A percentile compares a stretch with the other conserved stretches of the same genome.
These are phyloP conservation scores for Zymoseptoria ardabiliae DNA, from an alignment of 2,329 filamentous ascomycete genomes.

Conservation along the genomic window DNA sequence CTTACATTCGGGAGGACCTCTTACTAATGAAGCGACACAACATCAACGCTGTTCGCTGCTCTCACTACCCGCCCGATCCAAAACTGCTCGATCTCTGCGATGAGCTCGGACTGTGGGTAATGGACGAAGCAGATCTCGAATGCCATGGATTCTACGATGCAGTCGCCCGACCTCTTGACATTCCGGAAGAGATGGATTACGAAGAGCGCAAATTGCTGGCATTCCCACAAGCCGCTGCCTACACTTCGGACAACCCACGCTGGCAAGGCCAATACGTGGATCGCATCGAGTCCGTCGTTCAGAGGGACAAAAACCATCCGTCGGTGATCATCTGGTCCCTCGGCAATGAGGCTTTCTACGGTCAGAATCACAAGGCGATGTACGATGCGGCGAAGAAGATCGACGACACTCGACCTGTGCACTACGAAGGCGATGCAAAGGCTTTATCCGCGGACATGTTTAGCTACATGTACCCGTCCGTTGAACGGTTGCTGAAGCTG, in stretches of 20 bases:
- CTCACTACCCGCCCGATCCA: constrained; percentile 58
- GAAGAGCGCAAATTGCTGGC: constrained; percentile 54
- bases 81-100: constrained; percentile 52
- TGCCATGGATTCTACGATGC: constrained; percentile 32
- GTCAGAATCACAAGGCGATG: constrained; percentile 60
- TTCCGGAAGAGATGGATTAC: constrained; percentile 43
- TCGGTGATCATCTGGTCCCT: constrained; percentile 65
- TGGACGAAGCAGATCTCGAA: constrained; percentile 47
- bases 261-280: constrained; percentile 61
- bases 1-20: constrained; percentile 54
- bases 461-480: constrained; percentile 57
- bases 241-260: constrained; percentile 51
- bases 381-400: constrained; percentile 51
- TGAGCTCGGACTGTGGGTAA: constrained; percentile 58
- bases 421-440: constrained; percentile 58
- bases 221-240: constrained; percentile 47
- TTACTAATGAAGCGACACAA: constrained; percentile 62
- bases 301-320: constrained; percentile 63
- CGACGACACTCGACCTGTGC: constrained; percentile 52
- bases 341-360: constrained; percentile 66
- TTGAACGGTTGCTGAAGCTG: constrained; percentile 45
- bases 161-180: constrained; percentile 8
- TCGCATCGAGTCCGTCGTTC: constrained; percentile 54
- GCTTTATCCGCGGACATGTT: constrained; percentile 57
- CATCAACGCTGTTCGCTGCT: constrained; percentile 60